Base-by-base conservation (phyloP, 345 rosid genomes). In the Anacardium occidentale region DNA sequence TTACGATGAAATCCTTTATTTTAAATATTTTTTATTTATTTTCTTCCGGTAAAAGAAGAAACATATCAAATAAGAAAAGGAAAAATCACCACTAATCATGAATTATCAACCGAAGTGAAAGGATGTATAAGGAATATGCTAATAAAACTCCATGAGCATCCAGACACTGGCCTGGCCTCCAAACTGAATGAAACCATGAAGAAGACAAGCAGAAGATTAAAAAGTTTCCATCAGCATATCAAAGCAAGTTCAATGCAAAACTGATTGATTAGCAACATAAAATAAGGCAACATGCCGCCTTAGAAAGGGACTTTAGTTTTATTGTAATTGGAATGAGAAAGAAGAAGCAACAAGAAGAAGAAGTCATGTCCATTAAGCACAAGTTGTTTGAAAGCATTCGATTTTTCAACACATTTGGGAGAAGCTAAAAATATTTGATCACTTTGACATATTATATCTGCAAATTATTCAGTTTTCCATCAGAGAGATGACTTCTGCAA, bases 121-220 rank as follows among this genome's bases (percentile, higher is more conserved):
- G n/a, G 65, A 62, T 37, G n/a, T n/a, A n/a, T n/a, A n/a, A n/a
- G 26, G 7, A 61, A 42, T 61, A 13, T 12, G 45, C 29, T 1
- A 64, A 64, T 10, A 64, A 63, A 44, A 64, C 44, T 37, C 52
- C 68, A 44, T 42, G n/a, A 10, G 53, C 53, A 45, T 44, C 53
- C 53, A 22, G 34, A 64, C 53, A 21, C 17, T 44, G 52, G 18
- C 67, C 50, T 42, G 29, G 29, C 51, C 20, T 3, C n/a, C 25
- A 42, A 1, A 40, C 25, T 0, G 10, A 62, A 37, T 5, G 53
- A 45, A 44, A 42, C 10, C 32, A 64, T 42, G 24, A 47, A 64
- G 34, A 62, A 20, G 66, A 62, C 68, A 22, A 21, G 45, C 11
- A 45, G 21, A 44, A 42, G 12, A 64, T 8, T 20, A 64, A 44